A percentile compares a stretch with the other conserved stretches of the same genome.
phyloP scores from a whole-genome alignment of 2,329 filamentous ascomycete species.

The Stagonosporopsis tanaceti region DNA sequence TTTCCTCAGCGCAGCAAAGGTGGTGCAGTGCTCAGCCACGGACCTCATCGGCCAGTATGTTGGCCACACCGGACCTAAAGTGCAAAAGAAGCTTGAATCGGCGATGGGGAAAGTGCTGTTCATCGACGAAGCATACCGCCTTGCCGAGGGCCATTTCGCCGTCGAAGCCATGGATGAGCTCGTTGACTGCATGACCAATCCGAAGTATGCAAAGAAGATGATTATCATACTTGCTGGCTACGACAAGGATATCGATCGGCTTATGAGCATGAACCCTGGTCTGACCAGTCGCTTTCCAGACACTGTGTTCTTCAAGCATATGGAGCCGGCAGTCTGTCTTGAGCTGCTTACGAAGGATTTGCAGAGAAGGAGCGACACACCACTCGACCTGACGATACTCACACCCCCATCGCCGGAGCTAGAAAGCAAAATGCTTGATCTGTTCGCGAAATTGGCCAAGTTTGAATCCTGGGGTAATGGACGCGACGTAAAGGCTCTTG shows the following conservation, averaged over 20 bases:
- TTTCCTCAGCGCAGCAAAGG: conserved; percentile 66
- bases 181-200: conserved; percentile 63
- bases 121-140: conserved; percentile 75
- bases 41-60: conserved; percentile 74
- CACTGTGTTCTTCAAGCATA: conserved; percentile 62
- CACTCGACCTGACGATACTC: conserved; percentile 40
- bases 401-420: conserved; percentile 28
- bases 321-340: conserved; percentile 20
- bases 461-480: conserved; percentile 68
- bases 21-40: conserved; percentile 71
- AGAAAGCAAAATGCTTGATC: conserved; percentile 25
- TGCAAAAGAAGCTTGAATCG: conserved; percentile 65
- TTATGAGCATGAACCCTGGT: conserved; percentile 69
- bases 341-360: conserved; percentile 29
- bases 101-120: conserved; percentile 73
- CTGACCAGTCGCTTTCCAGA: conserved; percentile 72
- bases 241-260: conserved; percentile 68
- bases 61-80: conserved; percentile 74
- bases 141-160: conserved; percentile 65
- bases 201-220: conserved; percentile 65
- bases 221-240: conserved; percentile 76
- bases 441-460: conserved; percentile 53
- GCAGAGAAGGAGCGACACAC: conserved; percentile 40
- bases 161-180: conserved; percentile 63
- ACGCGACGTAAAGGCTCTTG: conserved; percentile 66